Base-by-base conservation (phyloP, 1,284 basidiomycete genomes). In the Retiboletus flavoniger region DNA sequence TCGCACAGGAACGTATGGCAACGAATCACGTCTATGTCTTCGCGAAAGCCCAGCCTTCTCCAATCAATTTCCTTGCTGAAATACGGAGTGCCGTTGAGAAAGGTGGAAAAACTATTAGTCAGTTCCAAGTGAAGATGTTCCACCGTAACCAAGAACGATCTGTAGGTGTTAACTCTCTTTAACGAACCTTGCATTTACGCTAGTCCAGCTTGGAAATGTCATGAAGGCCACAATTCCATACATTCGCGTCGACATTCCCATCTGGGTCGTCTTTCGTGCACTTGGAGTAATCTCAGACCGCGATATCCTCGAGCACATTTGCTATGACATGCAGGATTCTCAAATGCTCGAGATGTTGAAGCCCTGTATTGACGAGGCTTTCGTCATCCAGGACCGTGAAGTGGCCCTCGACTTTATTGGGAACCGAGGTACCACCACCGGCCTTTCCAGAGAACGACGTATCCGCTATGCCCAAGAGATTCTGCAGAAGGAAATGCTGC, bases 21-120 rank as follows among this genome's bases (percentile, higher is more conserved):
- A 96, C 95, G 39, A 99, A 99, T 74, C 95, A 98, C 67, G 97
- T 99, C 64, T 99, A 99, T 72, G 95, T 98, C 55, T 99, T 99
- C 71, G 94, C 95, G 55, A 99, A 99, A 73, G 93, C 93, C 0
- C 92, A 98, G 55, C 97, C 97, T 2, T 95, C 94, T 7, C 93
- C 95, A 8, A 93, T 98, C 70, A 96, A 89, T 60, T 98, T 94
- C 74, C 82, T 98, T 47, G 95, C 96, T 36, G 96, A 99, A 73
- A 98, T 99, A 72, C 90, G 97, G 61, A 95, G 92, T 74, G 95
- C 95, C 13, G 94, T 99, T 32, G 97, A 99, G 74, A 97, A 95
- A 72, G 95, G 96, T 58, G 97, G 97, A 53, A 98, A 99, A 79
- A 98, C 95, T 24, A 95, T 98, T 63, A 95, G 93, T 74, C 93